Base-by-base conservation (phyloP, 371 early-diverging fungal species). In the Mucor racemosus region DNA sequence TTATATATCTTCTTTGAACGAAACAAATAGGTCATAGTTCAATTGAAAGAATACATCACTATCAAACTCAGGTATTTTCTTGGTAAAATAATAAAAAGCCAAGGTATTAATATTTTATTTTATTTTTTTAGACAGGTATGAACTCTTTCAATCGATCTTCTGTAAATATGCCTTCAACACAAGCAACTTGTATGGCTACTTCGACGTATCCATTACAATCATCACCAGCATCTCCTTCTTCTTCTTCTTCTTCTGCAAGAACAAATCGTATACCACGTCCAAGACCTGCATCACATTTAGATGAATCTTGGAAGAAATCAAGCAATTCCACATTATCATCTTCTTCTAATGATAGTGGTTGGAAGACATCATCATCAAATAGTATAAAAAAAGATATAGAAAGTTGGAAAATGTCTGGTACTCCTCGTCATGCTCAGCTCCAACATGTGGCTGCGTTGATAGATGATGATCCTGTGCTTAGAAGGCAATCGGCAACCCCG, bases 331-430 rank as follows among this genome's bases (percentile, higher is more conserved):
- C 21, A 4, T 8, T 46, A n/a, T 46, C 46, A 1, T 53, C 53
- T 14, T 40, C 67, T n/a, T 44, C 42, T n/a, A 35, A 46, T 3
- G 41, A 41, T 3, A 53, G 26, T 21, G 53, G 59, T 15, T 57
- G 61, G 67, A 67, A 44, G 17, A 57, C 53, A 33, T 46, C 50
- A n/a, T 58, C 50, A 2, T 36, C 21, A 5, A 13, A 1, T 3
- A 54, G 15, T n/a, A 39, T 21, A 3, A 53, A 19, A 39, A 63
- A 63, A n/a, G 31, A 64, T 4, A 42, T 33, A 3, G 71, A 71
- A 35, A 63, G 19, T 11, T 71, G 71, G 71, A 71, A 71, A 48
- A 71, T 71, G 71, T 71, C 71, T 38, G 60, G 53, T 10, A 66
- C 54, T 35, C 66, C 66, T 38, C 66, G 64, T 38, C 71, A 66